Evolutionary conservation across 805 yeast species (phyloP).

Genomic region (Suhomyces sp.): DNA sequence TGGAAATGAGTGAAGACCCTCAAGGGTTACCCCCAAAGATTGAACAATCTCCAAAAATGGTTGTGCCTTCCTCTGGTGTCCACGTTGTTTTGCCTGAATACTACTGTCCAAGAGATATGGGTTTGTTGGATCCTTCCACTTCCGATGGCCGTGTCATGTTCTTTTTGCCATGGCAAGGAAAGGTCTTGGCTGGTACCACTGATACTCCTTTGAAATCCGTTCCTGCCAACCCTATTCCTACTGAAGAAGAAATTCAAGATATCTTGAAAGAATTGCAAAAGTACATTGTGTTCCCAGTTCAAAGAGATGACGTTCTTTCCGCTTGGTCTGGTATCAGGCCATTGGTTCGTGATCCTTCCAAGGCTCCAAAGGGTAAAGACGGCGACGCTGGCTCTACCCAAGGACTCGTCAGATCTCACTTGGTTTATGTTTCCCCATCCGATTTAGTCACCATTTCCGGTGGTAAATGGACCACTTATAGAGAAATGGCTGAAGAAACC

Average conservation of each 20-base stretch:
- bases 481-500: slow-evolving; percentile 97
- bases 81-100: slow-evolving; percentile 90
- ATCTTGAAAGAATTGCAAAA: slow-evolving; percentile 84
- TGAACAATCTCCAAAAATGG: slow-evolving; percentile 65
- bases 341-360: slow-evolving; percentile 78
- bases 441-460: slow-evolving; percentile 90
- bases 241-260: slow-evolving; percentile 85
- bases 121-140: slow-evolving; percentile 87
- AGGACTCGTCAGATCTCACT: slow-evolving; percentile 87
- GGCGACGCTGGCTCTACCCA: slow-evolving; percentile 58
- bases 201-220: slow-evolving; percentile 78
- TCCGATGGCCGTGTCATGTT: slow-evolving; percentile 96
- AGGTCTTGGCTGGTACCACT: slow-evolving; percentile 94
- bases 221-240: slow-evolving; percentile 77
- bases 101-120: slow-evolving; percentile 85
- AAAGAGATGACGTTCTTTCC: slow-evolving; percentile 85
- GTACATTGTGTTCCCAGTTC: slow-evolving; percentile 84
- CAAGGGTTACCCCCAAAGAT: slow-evolving; percentile 60
- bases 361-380: slow-evolving; percentile 44
- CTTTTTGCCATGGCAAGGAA: slow-evolving; percentile 97
- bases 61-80: slow-evolving; percentile 93
- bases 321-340: slow-evolving; percentile 99
- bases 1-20: slow-evolving; percentile 81
- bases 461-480: slow-evolving; percentile 98
- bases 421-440: slow-evolving; percentile 66